Conservation (phyloP, 2,329 filamentous ascomycete genomes). For the Hypocreales sp. region DNA sequence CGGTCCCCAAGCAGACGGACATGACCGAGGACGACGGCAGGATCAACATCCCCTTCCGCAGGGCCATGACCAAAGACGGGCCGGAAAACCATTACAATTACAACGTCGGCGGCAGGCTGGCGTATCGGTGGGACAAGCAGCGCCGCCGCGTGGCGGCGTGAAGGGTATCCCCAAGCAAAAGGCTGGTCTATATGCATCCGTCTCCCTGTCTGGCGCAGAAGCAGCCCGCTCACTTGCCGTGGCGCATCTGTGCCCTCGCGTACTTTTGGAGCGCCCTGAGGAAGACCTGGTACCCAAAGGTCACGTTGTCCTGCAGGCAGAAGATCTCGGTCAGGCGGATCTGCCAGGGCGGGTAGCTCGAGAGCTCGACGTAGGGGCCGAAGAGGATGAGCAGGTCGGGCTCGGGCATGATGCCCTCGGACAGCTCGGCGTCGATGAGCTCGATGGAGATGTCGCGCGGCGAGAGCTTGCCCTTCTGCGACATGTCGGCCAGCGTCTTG, state of each 20-base stretch:
- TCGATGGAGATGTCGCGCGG: conserved; percentile 72
- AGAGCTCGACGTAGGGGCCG: conserved; percentile 64
- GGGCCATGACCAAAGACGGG: conserved; percentile 53
- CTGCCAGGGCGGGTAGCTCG: conserved; percentile 95
- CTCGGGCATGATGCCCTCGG: conserved; percentile 64
- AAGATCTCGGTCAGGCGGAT: conserved; percentile 91
- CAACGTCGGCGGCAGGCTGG: conserved; percentile 56
- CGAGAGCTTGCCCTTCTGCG: conserved; percentile 71
- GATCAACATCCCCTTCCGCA: conserved; percentile 67
- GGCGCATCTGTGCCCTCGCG: conserved; percentile 75
- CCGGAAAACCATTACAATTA: conserved; percentile 78
- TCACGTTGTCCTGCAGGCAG: conserved; percentile 57
- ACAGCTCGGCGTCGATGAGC: conserved; percentile 79
- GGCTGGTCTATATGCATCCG: not conserved
- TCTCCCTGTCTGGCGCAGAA: not conserved
- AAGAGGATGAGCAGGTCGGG: conserved; percentile 85
- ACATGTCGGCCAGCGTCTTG: conserved; percentile 88
- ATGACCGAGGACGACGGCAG: conserved; percentile 45
- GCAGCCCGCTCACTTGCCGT: conserved; percentile 40
- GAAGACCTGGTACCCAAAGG: conserved; percentile 90
- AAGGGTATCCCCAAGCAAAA: conserved; percentile 8
- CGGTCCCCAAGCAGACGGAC: conserved; percentile 58
- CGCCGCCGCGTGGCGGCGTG: conserved; percentile 32
- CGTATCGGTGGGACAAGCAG: conserved; percentile 51
- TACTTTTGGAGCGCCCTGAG: conserved; percentile 71